These are phyloP conservation scores for Debaryomycetaceae sp. DNA, from an alignment of 1,139 yeast genomes.

Conservation along the genomic window DNA sequence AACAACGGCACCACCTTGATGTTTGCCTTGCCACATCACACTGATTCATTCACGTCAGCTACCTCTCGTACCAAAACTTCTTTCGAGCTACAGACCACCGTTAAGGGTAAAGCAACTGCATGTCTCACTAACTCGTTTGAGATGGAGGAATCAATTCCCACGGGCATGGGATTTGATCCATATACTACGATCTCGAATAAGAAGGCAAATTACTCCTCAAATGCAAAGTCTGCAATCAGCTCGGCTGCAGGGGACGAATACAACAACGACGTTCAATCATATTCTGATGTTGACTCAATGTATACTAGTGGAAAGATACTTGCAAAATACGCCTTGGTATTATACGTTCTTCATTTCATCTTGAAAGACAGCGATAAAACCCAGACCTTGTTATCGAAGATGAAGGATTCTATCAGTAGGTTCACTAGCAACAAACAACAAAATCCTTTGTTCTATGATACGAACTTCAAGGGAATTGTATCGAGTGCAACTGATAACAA, in stretches of 20 bases:
- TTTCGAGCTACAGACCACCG: conserved; percentile 46
- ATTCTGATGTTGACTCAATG: conserved; percentile 57
- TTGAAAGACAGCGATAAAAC: conserved; percentile 43
- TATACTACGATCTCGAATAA: conserved; percentile 8
- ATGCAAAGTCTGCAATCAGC: conserved; percentile 22
- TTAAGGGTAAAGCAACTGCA: conserved; percentile 60
- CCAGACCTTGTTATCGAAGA: conserved; percentile 33
- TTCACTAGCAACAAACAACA: conserved; percentile 51
- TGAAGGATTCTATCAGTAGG: conserved; percentile 51
- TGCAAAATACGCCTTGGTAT: conserved; percentile 62
- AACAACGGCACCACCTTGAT: conserved; percentile 45
- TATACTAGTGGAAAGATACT: conserved; percentile 61
- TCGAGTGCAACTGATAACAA: conserved; percentile 54
- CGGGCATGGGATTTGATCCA: conserved; percentile 8
- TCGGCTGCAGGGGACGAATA: conserved; percentile 46
- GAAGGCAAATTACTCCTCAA: conserved; percentile 5
- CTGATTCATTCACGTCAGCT: conserved; percentile 37
- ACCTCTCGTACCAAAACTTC: conserved; percentile 37
- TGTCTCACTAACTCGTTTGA: conserved; percentile 44
- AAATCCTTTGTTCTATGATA: conserved; percentile 57
- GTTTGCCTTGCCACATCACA: conserved; percentile 68
- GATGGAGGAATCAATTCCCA: conserved; percentile 35
- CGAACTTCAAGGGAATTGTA: conserved; percentile 59
- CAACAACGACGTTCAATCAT: conserved; percentile 40
- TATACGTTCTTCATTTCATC: conserved; percentile 52